Conservation (phyloP, 192 early-diverging fungal species). For the Oehlia diaphana region DNA sequence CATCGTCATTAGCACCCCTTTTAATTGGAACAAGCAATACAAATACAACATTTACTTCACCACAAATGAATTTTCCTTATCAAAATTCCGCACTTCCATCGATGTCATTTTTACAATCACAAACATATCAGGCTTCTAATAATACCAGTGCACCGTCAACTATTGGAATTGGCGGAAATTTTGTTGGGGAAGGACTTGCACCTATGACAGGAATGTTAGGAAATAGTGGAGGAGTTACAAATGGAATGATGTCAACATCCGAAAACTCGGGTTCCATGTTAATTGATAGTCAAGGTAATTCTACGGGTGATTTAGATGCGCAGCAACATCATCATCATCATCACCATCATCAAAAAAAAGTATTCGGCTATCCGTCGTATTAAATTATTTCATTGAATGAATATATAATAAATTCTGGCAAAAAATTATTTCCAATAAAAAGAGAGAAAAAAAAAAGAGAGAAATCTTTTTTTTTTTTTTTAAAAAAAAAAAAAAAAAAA, state of each 20-base stretch:
- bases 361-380: not conserved
- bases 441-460: too few relatives aligned
- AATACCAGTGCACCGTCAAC: conserved; percentile 1
- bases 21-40: not conserved
- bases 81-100: not conserved
- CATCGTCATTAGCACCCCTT: conserved; percentile 8
- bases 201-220: not conserved
- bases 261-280: conserved; percentile 1
- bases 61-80: not conserved
- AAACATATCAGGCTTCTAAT: conserved; percentile 7
- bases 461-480: too few relatives aligned
- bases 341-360: not conserved
- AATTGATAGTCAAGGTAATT: not conserved
- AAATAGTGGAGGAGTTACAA: not conserved
- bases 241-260: not conserved
- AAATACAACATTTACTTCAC: not conserved
- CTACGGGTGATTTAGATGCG: not conserved
- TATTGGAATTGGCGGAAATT: not conserved
- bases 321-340: conserved; percentile 9
- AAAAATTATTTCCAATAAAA: not conserved
- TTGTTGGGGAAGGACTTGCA: not conserved
- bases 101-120: not conserved
- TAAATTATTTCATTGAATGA: not conserved
- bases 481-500: too few relatives aligned
- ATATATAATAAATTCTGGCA: not conserved